Conservation (phyloP, 495 filamentous ascomycete species). For the Trichoderma parareesei region DNA sequence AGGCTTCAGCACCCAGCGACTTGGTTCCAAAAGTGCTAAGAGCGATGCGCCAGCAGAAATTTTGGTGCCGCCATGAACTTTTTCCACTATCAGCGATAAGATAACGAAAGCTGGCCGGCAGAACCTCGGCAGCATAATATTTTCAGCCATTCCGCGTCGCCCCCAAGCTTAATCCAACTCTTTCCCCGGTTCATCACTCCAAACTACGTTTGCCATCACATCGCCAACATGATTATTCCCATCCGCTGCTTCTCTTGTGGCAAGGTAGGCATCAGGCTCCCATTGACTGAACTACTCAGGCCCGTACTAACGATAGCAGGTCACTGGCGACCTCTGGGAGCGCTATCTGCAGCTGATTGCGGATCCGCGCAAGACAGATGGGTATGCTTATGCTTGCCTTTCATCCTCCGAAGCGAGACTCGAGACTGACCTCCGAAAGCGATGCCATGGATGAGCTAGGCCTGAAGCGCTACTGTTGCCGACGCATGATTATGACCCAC, state of each 20-base stretch:
- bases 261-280: conserved; percentile 54
- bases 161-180: conserved; percentile 1
- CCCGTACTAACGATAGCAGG: conserved; percentile 44
- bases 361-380: conserved; percentile 58
- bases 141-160: conserved; percentile 12
- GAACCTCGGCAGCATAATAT: conserved; percentile 10
- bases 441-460: conserved; percentile 91
- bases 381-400: conserved; percentile 42
- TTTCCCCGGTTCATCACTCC: background rate
- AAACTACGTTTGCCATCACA: conserved; percentile 8
- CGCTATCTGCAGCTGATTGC: conserved; percentile 80
- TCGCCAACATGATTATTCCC: conserved; percentile 83
- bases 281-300: background rate
- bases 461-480: conserved; percentile 93
- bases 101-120: conserved; percentile 9
- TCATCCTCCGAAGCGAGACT: background rate
- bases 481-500: conserved; percentile 99
- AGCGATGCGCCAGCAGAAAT: conserved; percentile 12
- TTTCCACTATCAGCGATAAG: conserved; percentile 13
- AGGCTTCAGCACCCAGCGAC: background rate
- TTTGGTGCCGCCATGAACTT: conserved; percentile 12
- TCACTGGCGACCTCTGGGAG: conserved; percentile 96
- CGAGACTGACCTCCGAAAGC: conserved; percentile 34
- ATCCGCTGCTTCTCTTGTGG: conserved; percentile 98
- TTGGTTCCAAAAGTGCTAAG: background rate